phyloP scores from a whole-genome alignment of 1,284 basidiomycete species.

The Malassezia cuniculi region DNA sequence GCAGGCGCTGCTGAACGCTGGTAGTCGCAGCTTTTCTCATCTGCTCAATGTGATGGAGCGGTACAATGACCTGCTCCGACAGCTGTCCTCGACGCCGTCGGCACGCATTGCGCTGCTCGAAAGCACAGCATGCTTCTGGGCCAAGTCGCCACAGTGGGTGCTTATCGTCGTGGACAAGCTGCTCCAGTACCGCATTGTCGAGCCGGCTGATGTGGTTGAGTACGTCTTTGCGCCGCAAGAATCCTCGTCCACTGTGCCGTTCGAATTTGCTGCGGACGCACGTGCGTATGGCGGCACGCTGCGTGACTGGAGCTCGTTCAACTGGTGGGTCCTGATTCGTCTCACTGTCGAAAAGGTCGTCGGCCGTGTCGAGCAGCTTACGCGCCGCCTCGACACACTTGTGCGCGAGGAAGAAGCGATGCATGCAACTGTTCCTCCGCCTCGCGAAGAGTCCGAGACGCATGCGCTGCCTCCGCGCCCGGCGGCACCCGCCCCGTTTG shows the following conservation, averaged over 20 bases:
- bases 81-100: conserved; percentile 53
- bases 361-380: conserved; percentile 39
- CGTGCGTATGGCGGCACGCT: conserved; percentile 3
- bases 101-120: conserved; percentile 52
- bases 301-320: conserved; percentile 35
- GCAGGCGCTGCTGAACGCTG: conserved; percentile 78
- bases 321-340: conserved; percentile 30
- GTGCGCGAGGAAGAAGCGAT: conserved; percentile 22
- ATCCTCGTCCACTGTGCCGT: conserved; percentile 10
- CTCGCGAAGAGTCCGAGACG: neutral
- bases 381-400: conserved; percentile 24
- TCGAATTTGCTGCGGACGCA: conserved; percentile 9
- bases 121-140: conserved; percentile 59
- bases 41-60: conserved; percentile 90
- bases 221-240: conserved; percentile 58
- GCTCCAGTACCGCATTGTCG: conserved; percentile 94
- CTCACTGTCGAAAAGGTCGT: conserved; percentile 43
- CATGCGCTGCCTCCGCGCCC: neutral
- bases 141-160: conserved; percentile 51
- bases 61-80: conserved; percentile 76
- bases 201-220: conserved; percentile 74
- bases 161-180: conserved; percentile 82
- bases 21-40: conserved; percentile 90
- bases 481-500: too few species aligned
- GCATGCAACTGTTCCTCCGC: conserved; percentile 5